Evolutionary conservation across 306 rosid genomes (phyloP), one percentile per base, ranked within the genome.

Genomic region (Erythrophleum fordii): DNA sequence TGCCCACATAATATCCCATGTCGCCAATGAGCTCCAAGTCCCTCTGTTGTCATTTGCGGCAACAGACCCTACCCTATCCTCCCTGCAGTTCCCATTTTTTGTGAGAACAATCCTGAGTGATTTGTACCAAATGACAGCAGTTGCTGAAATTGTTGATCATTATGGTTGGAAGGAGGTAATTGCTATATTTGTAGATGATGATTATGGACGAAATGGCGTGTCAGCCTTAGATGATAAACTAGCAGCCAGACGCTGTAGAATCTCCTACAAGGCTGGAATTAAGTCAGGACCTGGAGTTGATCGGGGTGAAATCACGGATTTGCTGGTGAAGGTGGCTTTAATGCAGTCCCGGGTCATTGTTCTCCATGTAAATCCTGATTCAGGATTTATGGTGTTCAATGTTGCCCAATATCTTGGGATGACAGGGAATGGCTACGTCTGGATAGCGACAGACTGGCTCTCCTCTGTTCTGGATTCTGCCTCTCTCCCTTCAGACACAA

Each of bases 401-500:
- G 91, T 92, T 77, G 98, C 99, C 0, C 84, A 34, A 22, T 89
- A 83, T 87, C 98, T 96, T 73, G 92, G 89, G 81, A 96, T 96
- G 98, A 83, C 83, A 69, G 88, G 88, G n/a, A 85, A 85, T 84
- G 99, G 97, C 45, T 92, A 86, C 83, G 99, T 88, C 20, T 96
- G 99, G 99, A 93, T 96, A 79, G 93, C 96, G 45, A 92, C 98
- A 0, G 98, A 96, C 42, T 96, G 98, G 98, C 97, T 96, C 55
- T 88, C 98, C 0, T 81, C 91, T 77, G 85, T 89, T 68, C 52
- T 96, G 72, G 99, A 96, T 82, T 89, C 97, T 67, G 18, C 65
- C 17, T 67, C 90, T 77, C 91, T 83, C 23, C 83, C 89, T 80
- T 58, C 69, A 1, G 91, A 84, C 20, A 85, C 44, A 53, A 87